These are phyloP conservation scores for Platismatia glauca DNA, from an alignment of 495 filamentous ascomycete species.

Conservation along the genomic window DNA sequence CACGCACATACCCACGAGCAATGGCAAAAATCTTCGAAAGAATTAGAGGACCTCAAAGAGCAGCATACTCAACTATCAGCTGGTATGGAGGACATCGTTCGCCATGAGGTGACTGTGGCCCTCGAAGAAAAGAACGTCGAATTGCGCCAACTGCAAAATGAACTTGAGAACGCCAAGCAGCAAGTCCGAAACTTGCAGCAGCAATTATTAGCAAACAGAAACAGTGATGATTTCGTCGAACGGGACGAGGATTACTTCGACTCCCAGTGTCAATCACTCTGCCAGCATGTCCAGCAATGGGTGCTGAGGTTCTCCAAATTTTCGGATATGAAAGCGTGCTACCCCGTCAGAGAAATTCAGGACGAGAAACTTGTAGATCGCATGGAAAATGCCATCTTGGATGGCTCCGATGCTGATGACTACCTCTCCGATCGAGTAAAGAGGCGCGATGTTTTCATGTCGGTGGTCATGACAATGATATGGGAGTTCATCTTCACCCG, in stretches of 20 bases:
- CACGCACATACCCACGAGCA: constrained; percentile 27
- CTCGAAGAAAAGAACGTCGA: constrained; percentile 69
- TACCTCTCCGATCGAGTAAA: constrained; percentile 79
- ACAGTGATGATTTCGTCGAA: constrained; percentile 63
- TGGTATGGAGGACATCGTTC: constrained; percentile 56
- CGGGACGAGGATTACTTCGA: constrained; percentile 93
- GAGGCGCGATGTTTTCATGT: constrained; percentile 90
- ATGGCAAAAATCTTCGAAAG: background rate
- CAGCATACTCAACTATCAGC: constrained; percentile 50
- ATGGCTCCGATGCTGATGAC: constrained; percentile 80
- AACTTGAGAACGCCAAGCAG: constrained; percentile 68
- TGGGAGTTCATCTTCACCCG: constrained; percentile 97
- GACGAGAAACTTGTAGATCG: constrained; percentile 87
- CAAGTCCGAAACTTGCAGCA: constrained; percentile 74
- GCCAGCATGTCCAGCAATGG: constrained; percentile 91
- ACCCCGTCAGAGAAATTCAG: constrained; percentile 62
- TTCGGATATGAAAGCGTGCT: constrained; percentile 79
- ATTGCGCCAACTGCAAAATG: constrained; percentile 62
- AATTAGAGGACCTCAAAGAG: constrained; percentile 37
- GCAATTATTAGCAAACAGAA: constrained; percentile 63
- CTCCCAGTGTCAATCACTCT: constrained; percentile 85
- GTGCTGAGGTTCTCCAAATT: constrained; percentile 93
- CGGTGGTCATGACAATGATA: constrained; percentile 93
- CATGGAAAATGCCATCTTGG: constrained; percentile 85
- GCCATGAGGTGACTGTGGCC: constrained; percentile 49